Percentiles rank a stretch among this genome's conserved stretches.
These are phyloP conservation scores for Castanopsis chinensis DNA, from an alignment of 306 rosid genomes.

Conservation along the genomic window DNA sequence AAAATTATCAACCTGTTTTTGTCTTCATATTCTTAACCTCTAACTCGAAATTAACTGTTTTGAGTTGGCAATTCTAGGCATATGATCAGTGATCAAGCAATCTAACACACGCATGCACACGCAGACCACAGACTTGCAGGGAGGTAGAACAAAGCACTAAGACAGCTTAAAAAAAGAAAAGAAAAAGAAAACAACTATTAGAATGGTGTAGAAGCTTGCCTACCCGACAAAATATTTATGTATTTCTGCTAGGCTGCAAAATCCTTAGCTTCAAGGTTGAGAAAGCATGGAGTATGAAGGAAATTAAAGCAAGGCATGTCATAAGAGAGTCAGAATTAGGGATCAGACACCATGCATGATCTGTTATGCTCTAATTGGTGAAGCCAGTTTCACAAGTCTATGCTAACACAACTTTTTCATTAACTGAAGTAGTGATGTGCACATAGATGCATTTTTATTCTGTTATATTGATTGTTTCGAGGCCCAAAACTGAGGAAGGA, in stretches of 20 bases:
- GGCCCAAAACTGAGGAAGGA: conserved; percentile 24
- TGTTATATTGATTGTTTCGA: conserved; percentile 15
- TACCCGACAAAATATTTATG: background rate
- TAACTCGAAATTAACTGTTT: background rate
- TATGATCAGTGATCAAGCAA: background rate
- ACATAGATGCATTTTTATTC: conserved; percentile 1
- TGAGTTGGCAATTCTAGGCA: conserved; percentile 17
- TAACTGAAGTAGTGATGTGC: conserved; percentile 8
- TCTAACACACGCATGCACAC: background rate
- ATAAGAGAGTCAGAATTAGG: background rate
- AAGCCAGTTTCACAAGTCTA: conserved; percentile 23
- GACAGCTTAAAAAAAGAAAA: no score
- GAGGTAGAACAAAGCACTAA: background rate
- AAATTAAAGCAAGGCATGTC: conserved; percentile 22
- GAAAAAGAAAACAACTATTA: background rate
- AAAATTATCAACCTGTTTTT: background rate
- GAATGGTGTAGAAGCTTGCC: background rate
- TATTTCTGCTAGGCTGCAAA: conserved; percentile 12
- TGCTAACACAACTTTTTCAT: background rate
- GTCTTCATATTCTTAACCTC: conserved; percentile 9
- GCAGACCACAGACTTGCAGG: background rate
- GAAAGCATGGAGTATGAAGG: conserved; percentile 14
- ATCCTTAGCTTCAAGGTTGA: conserved; percentile 21
- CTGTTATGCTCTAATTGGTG: conserved; percentile 28
- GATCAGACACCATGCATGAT: conserved; percentile 19